Conservation (phyloP, 2,329 filamentous ascomycete species). For the Volutella citrinella region DNA sequence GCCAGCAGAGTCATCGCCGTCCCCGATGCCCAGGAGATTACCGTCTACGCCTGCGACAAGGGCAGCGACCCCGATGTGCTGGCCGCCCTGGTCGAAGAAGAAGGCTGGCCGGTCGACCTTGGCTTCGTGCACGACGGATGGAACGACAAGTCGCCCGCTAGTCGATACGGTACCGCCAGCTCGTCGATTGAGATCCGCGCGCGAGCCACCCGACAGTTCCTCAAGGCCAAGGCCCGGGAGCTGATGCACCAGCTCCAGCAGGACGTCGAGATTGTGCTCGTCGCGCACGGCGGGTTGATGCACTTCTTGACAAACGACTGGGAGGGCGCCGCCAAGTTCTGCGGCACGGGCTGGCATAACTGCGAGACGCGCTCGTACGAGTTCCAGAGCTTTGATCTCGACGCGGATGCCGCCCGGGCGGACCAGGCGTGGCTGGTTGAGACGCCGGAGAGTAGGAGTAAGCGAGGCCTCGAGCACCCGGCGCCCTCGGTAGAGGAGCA, state of each 20-base stretch:
- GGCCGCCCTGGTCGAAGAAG: conserved; percentile 2
- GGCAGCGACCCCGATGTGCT: conserved; percentile 6
- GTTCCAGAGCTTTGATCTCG: conserved; percentile 5
- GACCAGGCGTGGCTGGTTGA: conserved; percentile 16
- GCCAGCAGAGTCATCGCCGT: conserved; percentile 10
- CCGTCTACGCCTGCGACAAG: conserved; percentile 15
- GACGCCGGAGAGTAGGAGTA: conserved; percentile 11
- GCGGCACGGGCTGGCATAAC: conserved; percentile 15
- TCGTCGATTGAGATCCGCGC: conserved; percentile 11
- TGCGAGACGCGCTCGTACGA: conserved; percentile 15
- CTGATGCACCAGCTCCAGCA: conserved; percentile 5
- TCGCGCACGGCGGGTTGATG: conserved; percentile 16
- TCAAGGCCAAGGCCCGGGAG: conserved; percentile 7
- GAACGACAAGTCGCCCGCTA: conserved; percentile 14
- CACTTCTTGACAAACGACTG: conserved; percentile 19
- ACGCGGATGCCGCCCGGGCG: conserved; percentile 1
- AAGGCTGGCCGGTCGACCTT: neutral
- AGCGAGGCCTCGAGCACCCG: conserved; percentile 5
- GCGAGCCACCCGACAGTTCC: conserved; percentile 12
- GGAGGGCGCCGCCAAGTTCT: conserved; percentile 8
- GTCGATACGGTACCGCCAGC: conserved; percentile 15
- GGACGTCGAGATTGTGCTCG: conserved; percentile 14
- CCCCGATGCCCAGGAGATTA: conserved; percentile 17
- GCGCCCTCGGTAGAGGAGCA: conserved; percentile 13
- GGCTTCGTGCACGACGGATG: conserved; percentile 7